Evolutionary conservation across 352 stramenopile species (phyloP), one percentile per base, ranked within the genome.

Genomic region (Pythium aquatile): DNA sequence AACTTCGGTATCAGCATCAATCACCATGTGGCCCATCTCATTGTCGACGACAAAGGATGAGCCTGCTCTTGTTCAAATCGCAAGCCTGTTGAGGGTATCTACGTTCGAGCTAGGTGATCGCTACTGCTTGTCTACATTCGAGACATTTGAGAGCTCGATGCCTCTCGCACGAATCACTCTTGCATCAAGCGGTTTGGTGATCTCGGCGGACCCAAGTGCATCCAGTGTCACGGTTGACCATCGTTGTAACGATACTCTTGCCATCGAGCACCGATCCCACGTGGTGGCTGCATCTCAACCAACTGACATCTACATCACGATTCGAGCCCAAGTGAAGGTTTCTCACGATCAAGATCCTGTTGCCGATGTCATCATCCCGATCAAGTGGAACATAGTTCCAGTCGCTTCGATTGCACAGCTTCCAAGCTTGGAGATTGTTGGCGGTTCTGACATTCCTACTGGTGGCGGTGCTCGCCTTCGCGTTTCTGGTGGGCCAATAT

Each of bases 381-480:
- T 75, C 6, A 53, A 20, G 16, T 79, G 66, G 70, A 48, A 13
- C 1, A 48, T 63, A n/a, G n/a, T 72, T 7, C 26, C 42, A 10
- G 17, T 40, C 1, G 20, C 26, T 26, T 13, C 29, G 1, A 24
- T n/a, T 5, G 11, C 49, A 7, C 28, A 0, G 1, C 6, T 24
- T 1, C 33, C 47, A 2, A 40, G 44, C 10, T 16, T 71, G 7
- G 35, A 61, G 5, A 5, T 58, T 28, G 20, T 70, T 6, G 72
- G 66, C 5, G 44, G 57, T 5, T 26, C 35, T 6, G 24, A 48
- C 5, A 42, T 72, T 26, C 39, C 13, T 3, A n/a, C 57, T 17
- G 56, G 60, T 9, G 32, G 28, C 7, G 30, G 6, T 3, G 55
- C 65, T 55, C 10, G 11, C 20, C 32, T 74, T 7, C 37, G 24